phyloP scores from a whole-genome alignment of 306 rosid genomes.

The Dicorynia guianensis region DNA sequence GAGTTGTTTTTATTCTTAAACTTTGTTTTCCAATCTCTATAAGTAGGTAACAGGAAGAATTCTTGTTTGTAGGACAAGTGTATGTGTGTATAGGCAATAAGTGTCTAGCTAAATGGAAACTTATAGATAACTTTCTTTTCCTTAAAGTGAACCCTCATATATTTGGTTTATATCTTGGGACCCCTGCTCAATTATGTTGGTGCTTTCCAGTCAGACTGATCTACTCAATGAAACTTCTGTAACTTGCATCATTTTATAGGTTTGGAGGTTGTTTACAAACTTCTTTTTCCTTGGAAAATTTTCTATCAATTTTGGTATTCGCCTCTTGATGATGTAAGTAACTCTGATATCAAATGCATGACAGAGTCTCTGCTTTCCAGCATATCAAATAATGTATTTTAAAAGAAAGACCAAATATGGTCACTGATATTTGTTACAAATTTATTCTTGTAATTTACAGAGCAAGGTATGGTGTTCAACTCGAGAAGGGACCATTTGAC shows the following conservation, averaged over 20 bases:
- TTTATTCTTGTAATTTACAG: conserved; percentile 51
- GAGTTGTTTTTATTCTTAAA: too few species aligned
- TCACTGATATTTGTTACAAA: conserved; percentile 8
- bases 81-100: background rate
- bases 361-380: conserved; percentile 1
- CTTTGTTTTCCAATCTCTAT: too few species aligned
- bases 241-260: conserved; percentile 60
- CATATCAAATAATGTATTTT: background rate
- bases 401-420: background rate
- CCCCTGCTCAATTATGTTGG: conserved; percentile 6
- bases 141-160: background rate
- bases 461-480: conserved; percentile 95
- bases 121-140: background rate
- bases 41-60: too few species aligned
- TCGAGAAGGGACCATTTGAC: conserved; percentile 90
- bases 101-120: background rate
- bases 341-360: conserved; percentile 15
- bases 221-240: conserved; percentile 7
- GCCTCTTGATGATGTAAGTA: conserved; percentile 92
- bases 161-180: background rate
- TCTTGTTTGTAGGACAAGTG: too few species aligned
- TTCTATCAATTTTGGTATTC: conserved; percentile 90
- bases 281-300: conserved; percentile 89
- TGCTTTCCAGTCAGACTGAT: background rate
- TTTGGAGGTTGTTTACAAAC: conserved; percentile 91